phyloP scores from a whole-genome alignment of 2,329 filamentous ascomycete genomes.

The Phyllosticta citribraziliensis region DNA sequence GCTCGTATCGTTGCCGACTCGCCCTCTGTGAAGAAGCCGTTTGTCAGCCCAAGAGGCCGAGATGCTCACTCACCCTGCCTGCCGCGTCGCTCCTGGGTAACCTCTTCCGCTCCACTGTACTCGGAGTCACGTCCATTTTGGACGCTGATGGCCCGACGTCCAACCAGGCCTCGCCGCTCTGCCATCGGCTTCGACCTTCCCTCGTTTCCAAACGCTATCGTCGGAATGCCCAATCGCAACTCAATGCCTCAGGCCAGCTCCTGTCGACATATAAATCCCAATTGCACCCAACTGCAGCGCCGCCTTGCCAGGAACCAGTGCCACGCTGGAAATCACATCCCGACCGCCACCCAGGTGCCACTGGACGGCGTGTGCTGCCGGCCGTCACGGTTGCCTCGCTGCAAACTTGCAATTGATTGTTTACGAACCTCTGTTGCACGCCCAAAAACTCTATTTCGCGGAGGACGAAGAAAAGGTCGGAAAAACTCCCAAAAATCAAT shows the following conservation, averaged over 20 bases:
- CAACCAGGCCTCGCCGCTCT: neutral
- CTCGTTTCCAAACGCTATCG: neutral
- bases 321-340: neutral
- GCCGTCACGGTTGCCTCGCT: neutral
- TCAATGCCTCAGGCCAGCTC: neutral
- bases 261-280: neutral
- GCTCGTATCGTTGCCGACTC: slow-evolving; percentile 5
- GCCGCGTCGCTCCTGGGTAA: neutral
- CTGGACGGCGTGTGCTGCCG: neutral
- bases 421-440: neutral
- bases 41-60: neutral
- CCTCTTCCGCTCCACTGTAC: neutral
- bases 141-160: neutral
- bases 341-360: neutral
- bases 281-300: neutral
- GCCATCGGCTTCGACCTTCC: neutral
- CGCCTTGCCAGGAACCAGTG: neutral
- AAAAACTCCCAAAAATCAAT: neutral
- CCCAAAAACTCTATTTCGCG: neutral
- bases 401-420: neutral
- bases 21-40: slow-evolving; percentile 4
- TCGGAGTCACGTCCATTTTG: neutral
- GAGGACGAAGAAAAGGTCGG: neutral
- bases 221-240: neutral
- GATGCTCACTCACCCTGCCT: neutral